Percentiles rank a stretch among this genome's conserved stretches.
These are phyloP conservation scores for Colletotrichum plurivorum DNA, from an alignment of 2,329 filamentous ascomycete species.

Conservation along the genomic window DNA sequence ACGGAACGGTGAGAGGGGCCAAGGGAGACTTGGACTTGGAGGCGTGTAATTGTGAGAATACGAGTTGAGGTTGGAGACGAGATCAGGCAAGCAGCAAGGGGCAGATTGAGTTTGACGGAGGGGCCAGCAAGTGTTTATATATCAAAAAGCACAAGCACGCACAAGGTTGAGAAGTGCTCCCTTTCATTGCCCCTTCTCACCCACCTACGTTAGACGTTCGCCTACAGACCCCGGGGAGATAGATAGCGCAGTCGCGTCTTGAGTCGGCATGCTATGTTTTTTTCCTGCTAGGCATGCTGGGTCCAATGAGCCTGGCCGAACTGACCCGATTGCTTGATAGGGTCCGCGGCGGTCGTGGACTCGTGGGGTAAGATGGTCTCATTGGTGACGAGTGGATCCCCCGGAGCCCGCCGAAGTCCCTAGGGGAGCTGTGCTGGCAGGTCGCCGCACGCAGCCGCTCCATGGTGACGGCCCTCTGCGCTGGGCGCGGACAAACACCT, in stretches of 20 bases:
- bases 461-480: slow-evolving; percentile 31
- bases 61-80: slow-evolving; percentile 7
- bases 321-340: slow-evolving; percentile 38
- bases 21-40: not conserved
- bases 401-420: slow-evolving; percentile 52
- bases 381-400: slow-evolving; percentile 38
- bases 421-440: slow-evolving; percentile 28
- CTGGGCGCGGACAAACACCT: slow-evolving; percentile 17
- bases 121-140: slow-evolving; percentile 31
- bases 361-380: slow-evolving; percentile 39
- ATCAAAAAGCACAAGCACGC: slow-evolving; percentile 1
- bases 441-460: slow-evolving; percentile 38
- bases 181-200: not conserved
- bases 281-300: not conserved
- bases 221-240: slow-evolving; percentile 29
- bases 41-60: not conserved
- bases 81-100: slow-evolving; percentile 21
- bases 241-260: slow-evolving; percentile 36
- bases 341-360: slow-evolving; percentile 36
- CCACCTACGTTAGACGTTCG: slow-evolving; percentile 28
- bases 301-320: slow-evolving; percentile 34
- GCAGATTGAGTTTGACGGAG: slow-evolving; percentile 5
- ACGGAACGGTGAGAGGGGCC: not conserved
- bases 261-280: slow-evolving; percentile 25
- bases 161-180: slow-evolving; percentile 29